Percentiles rank a stretch among this genome's conserved stretches.
Evolutionary conservation across 2,329 filamentous ascomycete species (phyloP).

Genomic region (Verticillium longisporum): DNA sequence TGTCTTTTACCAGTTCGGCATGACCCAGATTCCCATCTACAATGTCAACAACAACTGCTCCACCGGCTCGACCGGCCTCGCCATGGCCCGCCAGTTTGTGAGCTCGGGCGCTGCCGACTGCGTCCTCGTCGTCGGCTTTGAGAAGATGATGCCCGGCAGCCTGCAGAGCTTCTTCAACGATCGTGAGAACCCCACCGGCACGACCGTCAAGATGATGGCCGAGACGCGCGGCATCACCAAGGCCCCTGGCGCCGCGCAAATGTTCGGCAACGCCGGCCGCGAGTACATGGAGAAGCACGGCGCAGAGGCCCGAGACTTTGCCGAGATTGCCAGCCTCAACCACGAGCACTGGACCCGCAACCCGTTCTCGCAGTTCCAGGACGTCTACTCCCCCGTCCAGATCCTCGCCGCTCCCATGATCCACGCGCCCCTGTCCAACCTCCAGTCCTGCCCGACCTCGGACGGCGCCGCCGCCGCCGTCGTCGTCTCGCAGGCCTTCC

Average conservation of each 20-base stretch:
- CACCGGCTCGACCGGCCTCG: slow-evolving; percentile 85
- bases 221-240: slow-evolving; percentile 75
- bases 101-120: slow-evolving; percentile 77
- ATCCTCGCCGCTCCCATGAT: slow-evolving; percentile 71
- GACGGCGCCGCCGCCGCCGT: slow-evolving; percentile 87
- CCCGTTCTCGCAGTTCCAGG: slow-evolving; percentile 95
- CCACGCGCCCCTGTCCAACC: slow-evolving; percentile 82
- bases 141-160: slow-evolving; percentile 96
- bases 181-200: slow-evolving; percentile 70
- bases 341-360: slow-evolving; percentile 87
- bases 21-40: slow-evolving; percentile 93
- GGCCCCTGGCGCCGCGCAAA: slow-evolving; percentile 79
- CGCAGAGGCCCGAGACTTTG: slow-evolving; percentile 79
- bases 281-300: slow-evolving; percentile 96
- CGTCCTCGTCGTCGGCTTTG: slow-evolving; percentile 87
- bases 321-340: slow-evolving; percentile 88
- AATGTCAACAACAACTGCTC: slow-evolving; percentile 99
- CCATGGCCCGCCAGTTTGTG: slow-evolving; percentile 76
- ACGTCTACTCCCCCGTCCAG: slow-evolving; percentile 84
- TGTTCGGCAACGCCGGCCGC: slow-evolving; percentile 89
- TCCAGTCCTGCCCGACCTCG: slow-evolving; percentile 97
- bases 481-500: slow-evolving; percentile 81
- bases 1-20: slow-evolving; percentile 98
- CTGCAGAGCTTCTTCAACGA: slow-evolving; percentile 82
- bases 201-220: slow-evolving; percentile 70